These are phyloP conservation scores for Odontarrhena argentea DNA, from an alignment of 345 rosid species.

Conservation along the genomic window DNA sequence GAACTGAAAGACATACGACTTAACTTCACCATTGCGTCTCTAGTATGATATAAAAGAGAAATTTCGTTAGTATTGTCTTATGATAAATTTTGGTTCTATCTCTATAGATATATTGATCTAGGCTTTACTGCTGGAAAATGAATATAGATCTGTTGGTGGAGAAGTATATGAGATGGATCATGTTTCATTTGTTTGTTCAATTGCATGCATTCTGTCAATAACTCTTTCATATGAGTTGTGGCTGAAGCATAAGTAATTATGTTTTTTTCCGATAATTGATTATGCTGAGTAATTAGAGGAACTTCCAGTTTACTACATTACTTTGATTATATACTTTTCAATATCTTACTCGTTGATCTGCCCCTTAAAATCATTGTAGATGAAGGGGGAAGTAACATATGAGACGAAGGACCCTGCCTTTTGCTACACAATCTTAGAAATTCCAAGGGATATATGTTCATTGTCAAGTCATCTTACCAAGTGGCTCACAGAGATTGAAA, in stretches of 20 bases:
- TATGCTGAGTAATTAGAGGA: slow-evolving; percentile 12
- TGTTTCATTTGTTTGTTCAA: slow-evolving; percentile 10
- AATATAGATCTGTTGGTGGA: slow-evolving; percentile 2
- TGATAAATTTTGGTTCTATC: slow-evolving; percentile 13
- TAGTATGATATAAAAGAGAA: slow-evolving; percentile 12
- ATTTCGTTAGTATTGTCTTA: background rate
- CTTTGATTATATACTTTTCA: slow-evolving; percentile 7
- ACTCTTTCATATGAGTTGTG: background rate
- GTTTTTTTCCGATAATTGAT: background rate
- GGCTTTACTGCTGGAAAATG: slow-evolving; percentile 7
- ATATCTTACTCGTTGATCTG: slow-evolving; percentile 14
- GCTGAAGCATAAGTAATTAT: background rate
- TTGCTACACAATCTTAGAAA: slow-evolving; percentile 61
- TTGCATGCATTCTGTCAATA: slow-evolving; percentile 4
- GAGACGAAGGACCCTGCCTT: slow-evolving; percentile 78
- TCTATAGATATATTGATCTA: slow-evolving; percentile 16
- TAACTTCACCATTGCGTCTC: slow-evolving; percentile 5
- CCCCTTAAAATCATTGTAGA: slow-evolving; percentile 48
- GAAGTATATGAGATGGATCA: slow-evolving; percentile 8
- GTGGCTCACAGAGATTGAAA: slow-evolving; percentile 83
- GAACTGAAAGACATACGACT: slow-evolving; percentile 10
- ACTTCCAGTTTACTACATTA: background rate
- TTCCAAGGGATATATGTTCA: slow-evolving; percentile 65
- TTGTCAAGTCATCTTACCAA: slow-evolving; percentile 65
- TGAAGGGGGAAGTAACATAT: slow-evolving; percentile 83